Base-by-base conservation (phyloP, 495 filamentous ascomycete species). In the Aspergillus homomorphus region DNA sequence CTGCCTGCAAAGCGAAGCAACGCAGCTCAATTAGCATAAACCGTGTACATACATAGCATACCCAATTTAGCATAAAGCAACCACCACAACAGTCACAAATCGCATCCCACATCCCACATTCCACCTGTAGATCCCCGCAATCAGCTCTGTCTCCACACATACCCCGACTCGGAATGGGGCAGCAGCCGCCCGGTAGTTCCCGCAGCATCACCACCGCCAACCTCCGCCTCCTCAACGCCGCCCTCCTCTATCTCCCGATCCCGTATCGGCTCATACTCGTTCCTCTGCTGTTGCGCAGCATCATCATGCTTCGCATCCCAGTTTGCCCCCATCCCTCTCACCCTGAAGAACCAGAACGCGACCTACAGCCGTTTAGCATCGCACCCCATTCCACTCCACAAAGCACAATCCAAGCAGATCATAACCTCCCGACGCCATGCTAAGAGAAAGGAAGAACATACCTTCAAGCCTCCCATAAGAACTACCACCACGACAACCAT, bases 401-500 rank as follows among this genome's bases (percentile, higher is more conserved):
- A 44, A 18, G 16, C 15, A 51, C 22, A 26, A 41, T 18, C 28
- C 21, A 24, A 41, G 7, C n/a, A 23, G n/a, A 54, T n/a, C n/a
- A n/a, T n/a, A n/a, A n/a, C n/a, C n/a, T n/a, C n/a, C n/a, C n/a
- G n/a, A n/a, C n/a, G n/a, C n/a, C n/a, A n/a, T n/a, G n/a, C n/a
- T n/a, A n/a, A n/a, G n/a, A n/a, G n/a, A 30, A 22, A 52, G 8
- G 38, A 15, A 22, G 16, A 41, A 62, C 54, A 9, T 33, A 71
- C 69, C 65, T 66, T 69, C 14, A 38, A 38, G 15, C 4, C 12
- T 12, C 4, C 33, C 33, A 66, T 51, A 1, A 45, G 52, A n/a
- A 62, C 53, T 9, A 64, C 52, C 14, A 69, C 56, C 10, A 71
- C 51, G 18, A 57, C 67, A 4, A 69, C 43, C 65, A 71, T 65